A percentile compares a stretch with the other conserved stretches of the same genome.
Evolutionary conservation across 352 stramenopile species (phyloP).

Genomic region (Globisporangium lucens): DNA sequence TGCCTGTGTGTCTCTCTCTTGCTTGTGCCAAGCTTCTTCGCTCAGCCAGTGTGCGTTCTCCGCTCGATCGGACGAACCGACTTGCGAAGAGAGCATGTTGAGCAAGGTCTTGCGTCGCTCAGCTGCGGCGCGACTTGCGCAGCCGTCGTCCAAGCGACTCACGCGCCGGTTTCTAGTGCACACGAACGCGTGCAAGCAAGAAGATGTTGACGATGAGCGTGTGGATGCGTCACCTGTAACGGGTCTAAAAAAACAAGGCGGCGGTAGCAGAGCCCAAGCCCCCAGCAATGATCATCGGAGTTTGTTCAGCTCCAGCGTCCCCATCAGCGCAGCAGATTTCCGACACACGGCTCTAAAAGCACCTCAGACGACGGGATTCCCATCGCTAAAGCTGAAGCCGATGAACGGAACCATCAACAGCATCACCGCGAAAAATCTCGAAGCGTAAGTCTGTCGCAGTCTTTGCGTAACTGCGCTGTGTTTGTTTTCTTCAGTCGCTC

Average conservation of each 20-base stretch:
- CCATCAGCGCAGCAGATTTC: background rate
- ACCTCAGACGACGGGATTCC: background rate
- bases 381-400: constrained; percentile 1
- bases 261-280: background rate
- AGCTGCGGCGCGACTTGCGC: constrained; percentile 4
- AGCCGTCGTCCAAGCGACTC: constrained; percentile 6
- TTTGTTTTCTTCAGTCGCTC: background rate
- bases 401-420: background rate
- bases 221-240: background rate
- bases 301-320: constrained; percentile 8
- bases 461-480: background rate
- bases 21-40: background rate
- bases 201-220: constrained; percentile 11
- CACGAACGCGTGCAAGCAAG: constrained; percentile 20
- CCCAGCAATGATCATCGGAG: constrained; percentile 8
- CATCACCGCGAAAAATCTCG: constrained; percentile 13
- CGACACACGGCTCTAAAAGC: background rate
- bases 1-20: background rate
- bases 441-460: constrained; percentile 12
- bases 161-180: constrained; percentile 12
- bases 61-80: background rate
- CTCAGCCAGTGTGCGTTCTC: constrained; percentile 5
- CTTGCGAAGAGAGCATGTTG: constrained; percentile 11
- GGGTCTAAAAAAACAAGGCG: background rate
- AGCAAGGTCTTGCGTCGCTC: constrained; percentile 18